Base-by-base conservation (phyloP, 768 basidiomycete genomes). In the Phanerodontia chrysosporium region DNA sequence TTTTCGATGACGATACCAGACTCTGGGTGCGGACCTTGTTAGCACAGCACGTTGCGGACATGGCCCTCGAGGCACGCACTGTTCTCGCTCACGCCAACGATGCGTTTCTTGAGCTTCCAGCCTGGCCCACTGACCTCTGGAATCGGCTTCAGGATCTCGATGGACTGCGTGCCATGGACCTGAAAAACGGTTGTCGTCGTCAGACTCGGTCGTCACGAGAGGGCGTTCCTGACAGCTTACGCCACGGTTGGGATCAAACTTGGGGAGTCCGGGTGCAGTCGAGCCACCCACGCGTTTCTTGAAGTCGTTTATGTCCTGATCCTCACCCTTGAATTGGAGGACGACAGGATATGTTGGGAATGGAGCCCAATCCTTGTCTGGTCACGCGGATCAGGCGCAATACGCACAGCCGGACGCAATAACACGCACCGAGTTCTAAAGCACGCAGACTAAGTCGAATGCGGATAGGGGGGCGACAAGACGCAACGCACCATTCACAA, bases 281-380 rank as follows among this genome's bases (percentile, higher is more conserved):
- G 65, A 44, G 32, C 74, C 67, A 62, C 62, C 66, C 49, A 84
- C 66, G 29, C 75, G 74, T 29, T 83, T 77, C 24, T 80, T 75
- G 71, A 95, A 95, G 60, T 85, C 70, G 59, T 85, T 84, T 21
- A 93, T 78, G 56, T 93, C 91, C 49, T 81, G 76, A 57, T 77
- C 81, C 36, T 79, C 76, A 12, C 88, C 86, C 73, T 92, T 93
- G 67, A 92, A 78, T 28, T 72, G 74, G 5, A 95, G 79, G 0
- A 90, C 89, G 16, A 92, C 90, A 1, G 92, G 92, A 71, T 87
- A 95, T 0, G 92, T 94, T 9, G 93, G 92, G 66, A 95, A 77
- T 2, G 91, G 83, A 14, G 86, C 76, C 72, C 89, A 95, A 28
- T 80, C 75, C 60, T 81, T 78, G 73, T 87, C 87, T 89, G 59